A percentile compares a stretch with the other conserved stretches of the same genome.
Evolutionary conservation across 2,329 filamentous ascomycete species (phyloP).

Genomic region (Colletotrichum orbiculare): DNA sequence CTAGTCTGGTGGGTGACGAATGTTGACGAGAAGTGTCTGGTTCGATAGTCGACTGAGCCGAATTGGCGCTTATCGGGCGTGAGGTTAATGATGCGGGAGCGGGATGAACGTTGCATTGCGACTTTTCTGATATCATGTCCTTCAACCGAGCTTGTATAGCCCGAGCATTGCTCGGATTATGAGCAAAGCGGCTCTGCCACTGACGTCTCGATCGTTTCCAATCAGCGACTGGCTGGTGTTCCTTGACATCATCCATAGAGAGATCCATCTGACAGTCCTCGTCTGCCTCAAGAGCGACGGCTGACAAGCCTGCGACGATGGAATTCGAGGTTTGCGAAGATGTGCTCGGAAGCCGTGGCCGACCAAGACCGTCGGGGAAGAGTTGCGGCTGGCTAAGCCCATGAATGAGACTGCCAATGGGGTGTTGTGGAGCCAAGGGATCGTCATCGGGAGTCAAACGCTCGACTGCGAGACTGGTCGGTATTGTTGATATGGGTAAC

Average conservation of each 20-base stretch:
- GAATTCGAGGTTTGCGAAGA: not conserved
- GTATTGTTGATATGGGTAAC: constrained; percentile 1
- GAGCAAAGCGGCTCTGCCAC: constrained; percentile 25
- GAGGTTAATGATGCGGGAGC: not conserved
- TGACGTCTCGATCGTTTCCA: constrained; percentile 32
- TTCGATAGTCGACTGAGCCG: constrained; percentile 2
- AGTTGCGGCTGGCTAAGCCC: constrained; percentile 31
- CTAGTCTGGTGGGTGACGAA: not conserved
- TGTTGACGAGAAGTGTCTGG: constrained; percentile 7
- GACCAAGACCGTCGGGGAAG: constrained; percentile 8
- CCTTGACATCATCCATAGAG: constrained; percentile 12
- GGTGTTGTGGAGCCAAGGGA: not conserved
- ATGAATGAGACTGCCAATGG: constrained; percentile 27
- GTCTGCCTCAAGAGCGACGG: constrained; percentile 26
- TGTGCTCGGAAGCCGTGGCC: not conserved
- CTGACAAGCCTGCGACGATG: constrained; percentile 12
- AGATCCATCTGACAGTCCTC: constrained; percentile 29
- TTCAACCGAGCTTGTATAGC: constrained; percentile 25
- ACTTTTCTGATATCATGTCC: constrained; percentile 23
- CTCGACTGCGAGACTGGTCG: not conserved
- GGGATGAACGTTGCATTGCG: constrained; percentile 20
- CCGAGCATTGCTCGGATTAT: constrained; percentile 28
- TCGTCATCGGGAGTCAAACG: not conserved
- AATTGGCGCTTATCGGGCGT: constrained; percentile 1
- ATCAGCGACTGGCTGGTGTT: constrained; percentile 26